Evolutionary conservation across 2,329 filamentous ascomycete species (phyloP), one percentile per base, ranked within the genome.

Genomic region (Aspergillus terreus): DNA sequence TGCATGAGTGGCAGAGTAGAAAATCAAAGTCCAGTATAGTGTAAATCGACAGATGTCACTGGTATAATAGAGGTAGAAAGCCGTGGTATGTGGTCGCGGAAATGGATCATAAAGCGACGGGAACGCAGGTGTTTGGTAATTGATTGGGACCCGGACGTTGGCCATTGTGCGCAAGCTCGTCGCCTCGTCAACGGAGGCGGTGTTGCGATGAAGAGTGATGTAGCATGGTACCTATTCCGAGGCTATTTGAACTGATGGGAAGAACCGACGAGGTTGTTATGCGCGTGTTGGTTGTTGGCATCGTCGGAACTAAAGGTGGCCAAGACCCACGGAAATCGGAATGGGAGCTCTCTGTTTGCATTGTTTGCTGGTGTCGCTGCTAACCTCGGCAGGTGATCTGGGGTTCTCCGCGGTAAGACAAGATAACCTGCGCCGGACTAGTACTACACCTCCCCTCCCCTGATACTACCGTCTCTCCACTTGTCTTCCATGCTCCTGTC

Each of bases 41-140:
- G 90, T 96, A 70, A 94, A 96, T 58, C 87, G 86, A 86, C 90
- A 92, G 50, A 95, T 88, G 65, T 95, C 90, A 53, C 72, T 68
- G 2, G 89, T 78, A 63, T 87, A 80, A 75, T 89, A 92, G 60
- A 96, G 84, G 62, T 85, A 86, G 56, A 75, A 73, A 32, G 78
- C 73, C 35, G 82, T 81, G 53, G 80, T 79, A 42, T 80, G 74
- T 52, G 70, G 69, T 11, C 85, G 76, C 21, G 80, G 78, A 43
- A 85, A 74, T 32, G 87, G 84, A 82, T 89, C 87, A 74, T 90
- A 90, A 54, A 96, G 84, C 35, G 88, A 89, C 1, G 91, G 91
- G 66, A 95, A 96, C 4, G 76, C 69, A 17, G 90, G 90, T 19
- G 82, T 81, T 23, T 71, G 69, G 74, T 95, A 94, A 67, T 78